phyloP scores from a whole-genome alignment of 306 rosid genomes.

The Trifolium fragiferum region DNA sequence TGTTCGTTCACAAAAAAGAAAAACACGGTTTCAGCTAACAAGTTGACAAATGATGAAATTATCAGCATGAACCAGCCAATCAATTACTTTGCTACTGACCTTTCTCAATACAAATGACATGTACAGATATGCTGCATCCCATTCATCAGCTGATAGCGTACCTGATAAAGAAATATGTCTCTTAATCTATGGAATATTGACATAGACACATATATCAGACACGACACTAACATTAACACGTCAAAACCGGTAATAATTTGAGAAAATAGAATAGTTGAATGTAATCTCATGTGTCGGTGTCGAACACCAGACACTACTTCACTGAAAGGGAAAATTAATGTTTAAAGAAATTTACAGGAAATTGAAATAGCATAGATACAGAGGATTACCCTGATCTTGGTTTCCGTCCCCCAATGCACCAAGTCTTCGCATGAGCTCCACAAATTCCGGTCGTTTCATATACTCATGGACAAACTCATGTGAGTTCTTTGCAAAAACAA shows the following conservation, averaged over 20 bases:
- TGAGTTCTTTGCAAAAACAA: conserved; percentile 79
- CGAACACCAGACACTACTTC: not conserved
- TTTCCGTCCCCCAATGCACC: conserved; percentile 98
- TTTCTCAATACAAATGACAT: conserved; percentile 53
- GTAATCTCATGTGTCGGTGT: not conserved
- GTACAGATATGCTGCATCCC: conserved; percentile 54
- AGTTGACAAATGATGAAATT: not conserved
- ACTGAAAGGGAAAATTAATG: not conserved
- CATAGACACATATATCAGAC: not conserved
- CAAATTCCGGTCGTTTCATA: conserved; percentile 74
- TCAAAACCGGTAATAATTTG: no score
- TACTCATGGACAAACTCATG: conserved; percentile 88
- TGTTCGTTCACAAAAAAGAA: conserved; percentile 44
- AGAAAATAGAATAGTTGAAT: not conserved
- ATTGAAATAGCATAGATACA: conserved; percentile 6
- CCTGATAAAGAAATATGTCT: conserved; percentile 34
- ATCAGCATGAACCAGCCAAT: not conserved
- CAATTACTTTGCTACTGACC: conserved; percentile 36
- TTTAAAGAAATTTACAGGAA: not conserved
- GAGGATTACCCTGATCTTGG: conserved; percentile 77
- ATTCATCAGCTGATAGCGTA: conserved; percentile 50
- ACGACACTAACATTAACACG: not conserved
- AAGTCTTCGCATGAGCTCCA: conserved; percentile 89
- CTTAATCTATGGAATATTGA: not conserved
- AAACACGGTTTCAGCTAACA: not conserved